Evolutionary conservation across 441 rosid species (phyloP).

Genomic region (Flueggea neowawraea): DNA sequence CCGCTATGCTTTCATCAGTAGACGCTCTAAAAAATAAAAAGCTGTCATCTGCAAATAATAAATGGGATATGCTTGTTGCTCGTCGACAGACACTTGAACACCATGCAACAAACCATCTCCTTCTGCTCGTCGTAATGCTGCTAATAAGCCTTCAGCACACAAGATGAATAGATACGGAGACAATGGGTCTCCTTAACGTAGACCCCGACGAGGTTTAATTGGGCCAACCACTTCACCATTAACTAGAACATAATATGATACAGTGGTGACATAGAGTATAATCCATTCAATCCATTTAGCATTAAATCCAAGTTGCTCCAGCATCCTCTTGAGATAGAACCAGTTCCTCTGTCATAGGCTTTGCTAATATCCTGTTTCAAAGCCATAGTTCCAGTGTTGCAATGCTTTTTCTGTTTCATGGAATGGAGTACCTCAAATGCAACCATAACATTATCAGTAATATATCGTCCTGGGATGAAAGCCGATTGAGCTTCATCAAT

Average conservation of each 20-base stretch:
- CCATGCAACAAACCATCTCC: not conserved
- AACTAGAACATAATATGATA: not conserved
- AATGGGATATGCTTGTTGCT: not conserved
- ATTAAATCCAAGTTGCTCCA: not conserved
- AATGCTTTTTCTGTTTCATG: not conserved
- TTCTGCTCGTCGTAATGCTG: not conserved
- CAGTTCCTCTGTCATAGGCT: constrained; percentile 1
- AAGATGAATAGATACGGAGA: not conserved
- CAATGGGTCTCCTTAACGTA: not conserved
- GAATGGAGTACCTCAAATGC: not conserved
- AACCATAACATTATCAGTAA: not conserved
- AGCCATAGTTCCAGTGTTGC: not conserved
- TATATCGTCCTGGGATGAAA: not conserved
- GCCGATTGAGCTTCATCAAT: not conserved
- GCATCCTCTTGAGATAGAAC: not conserved
- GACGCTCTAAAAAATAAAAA: not conserved
- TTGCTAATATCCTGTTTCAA: not conserved
- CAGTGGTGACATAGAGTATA: not conserved
- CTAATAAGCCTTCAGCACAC: not conserved
- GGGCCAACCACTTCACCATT: not conserved
- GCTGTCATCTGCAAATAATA: not conserved
- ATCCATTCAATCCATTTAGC: not conserved
- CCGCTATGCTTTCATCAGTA: not conserved
- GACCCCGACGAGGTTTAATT: not conserved
- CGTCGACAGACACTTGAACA: not conserved